Percentiles rank a stretch among this genome's conserved stretches.
Evolutionary conservation across 305 asterid genomes (phyloP).

Genomic region (Fraxinus sp.): DNA sequence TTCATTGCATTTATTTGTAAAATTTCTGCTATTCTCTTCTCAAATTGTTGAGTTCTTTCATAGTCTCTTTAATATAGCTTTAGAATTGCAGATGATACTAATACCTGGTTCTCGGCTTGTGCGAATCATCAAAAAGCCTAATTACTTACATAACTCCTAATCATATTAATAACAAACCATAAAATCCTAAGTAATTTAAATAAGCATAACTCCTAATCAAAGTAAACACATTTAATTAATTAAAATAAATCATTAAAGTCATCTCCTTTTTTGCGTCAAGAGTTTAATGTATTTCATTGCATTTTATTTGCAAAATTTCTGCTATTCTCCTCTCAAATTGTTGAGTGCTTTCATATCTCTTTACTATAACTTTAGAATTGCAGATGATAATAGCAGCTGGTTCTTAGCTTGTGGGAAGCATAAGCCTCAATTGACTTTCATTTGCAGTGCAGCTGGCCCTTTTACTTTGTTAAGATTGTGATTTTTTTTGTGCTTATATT

Average conservation of each 20-base stretch:
- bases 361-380: conserved; percentile 14
- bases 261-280: background rate
- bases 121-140: background rate
- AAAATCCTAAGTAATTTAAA: background rate
- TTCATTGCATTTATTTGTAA: conserved; percentile 17
- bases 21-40: conserved; percentile 1
- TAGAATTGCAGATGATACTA: conserved; percentile 4
- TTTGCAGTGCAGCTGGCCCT: background rate
- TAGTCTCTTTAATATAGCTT: conserved; percentile 5
- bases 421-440: background rate
- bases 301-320: conserved; percentile 7
- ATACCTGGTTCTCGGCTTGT: background rate
- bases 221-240: background rate
- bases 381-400: background rate
- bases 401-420: background rate
- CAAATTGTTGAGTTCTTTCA: background rate
- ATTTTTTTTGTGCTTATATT: conserved; percentile 16
- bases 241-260: background rate
- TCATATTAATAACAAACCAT: background rate
- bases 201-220: background rate
- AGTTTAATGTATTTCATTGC: conserved; percentile 8
- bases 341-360: background rate
- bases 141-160: background rate
- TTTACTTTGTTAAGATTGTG: background rate
- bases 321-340: conserved; percentile 5